Conservation (phyloP, 805 yeast species). For the Ogataea philodendri region DNA sequence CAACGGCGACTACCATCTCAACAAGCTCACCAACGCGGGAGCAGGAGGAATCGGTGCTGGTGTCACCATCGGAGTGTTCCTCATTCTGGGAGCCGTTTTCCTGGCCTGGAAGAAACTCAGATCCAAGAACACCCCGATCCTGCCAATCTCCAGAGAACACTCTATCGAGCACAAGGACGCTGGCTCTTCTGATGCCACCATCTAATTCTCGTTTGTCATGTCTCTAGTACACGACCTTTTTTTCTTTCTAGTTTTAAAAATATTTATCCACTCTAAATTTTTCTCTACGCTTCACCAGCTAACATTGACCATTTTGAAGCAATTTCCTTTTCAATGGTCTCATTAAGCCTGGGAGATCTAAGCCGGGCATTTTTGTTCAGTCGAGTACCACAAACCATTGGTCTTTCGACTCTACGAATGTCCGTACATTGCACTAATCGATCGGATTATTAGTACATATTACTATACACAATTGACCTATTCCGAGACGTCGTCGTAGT, state of each 20-base stretch:
- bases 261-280: constrained; percentile 2
- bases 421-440: constrained; percentile 19
- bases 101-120: constrained; percentile 24
- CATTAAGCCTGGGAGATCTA: constrained; percentile 27
- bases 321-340: constrained; percentile 21
- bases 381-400: constrained; percentile 14
- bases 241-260: too few relatives aligned
- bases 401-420: constrained; percentile 25
- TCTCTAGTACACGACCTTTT: constrained; percentile 5
- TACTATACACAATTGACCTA: constrained; percentile 10
- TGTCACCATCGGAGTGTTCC: constrained; percentile 45
- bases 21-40: constrained; percentile 36
- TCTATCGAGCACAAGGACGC: neutral
- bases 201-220: neutral
- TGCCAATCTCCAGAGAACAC: constrained; percentile 7
- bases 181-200: neutral
- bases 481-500: constrained; percentile 32
- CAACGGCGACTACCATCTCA: constrained; percentile 28
- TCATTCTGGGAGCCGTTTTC: constrained; percentile 33
- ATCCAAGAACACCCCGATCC: constrained; percentile 1
- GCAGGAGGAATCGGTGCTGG: constrained; percentile 57
- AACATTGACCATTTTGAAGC: constrained; percentile 25
- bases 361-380: constrained; percentile 23
- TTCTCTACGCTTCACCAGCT: constrained; percentile 24
- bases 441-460: constrained; percentile 3